These are phyloP conservation scores for Microdochium paspali DNA, from an alignment of 2,329 filamentous ascomycete genomes.

Conservation along the genomic window DNA sequence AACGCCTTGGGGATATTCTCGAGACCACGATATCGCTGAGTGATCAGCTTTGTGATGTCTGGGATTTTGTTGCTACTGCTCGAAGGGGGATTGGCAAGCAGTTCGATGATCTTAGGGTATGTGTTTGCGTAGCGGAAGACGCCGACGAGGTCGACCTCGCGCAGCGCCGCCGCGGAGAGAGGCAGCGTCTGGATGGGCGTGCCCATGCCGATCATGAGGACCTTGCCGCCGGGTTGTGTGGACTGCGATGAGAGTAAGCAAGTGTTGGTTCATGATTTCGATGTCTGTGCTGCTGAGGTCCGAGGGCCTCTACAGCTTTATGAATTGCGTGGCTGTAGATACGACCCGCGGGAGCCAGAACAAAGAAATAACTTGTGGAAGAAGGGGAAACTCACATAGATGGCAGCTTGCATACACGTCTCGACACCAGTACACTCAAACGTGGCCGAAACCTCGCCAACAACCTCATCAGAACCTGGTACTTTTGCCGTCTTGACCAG, in stretches of 20 bases:
- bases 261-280: neutral
- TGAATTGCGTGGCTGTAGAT: neutral
- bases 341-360: neutral
- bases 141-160: slow-evolving; percentile 70
- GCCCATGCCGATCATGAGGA: slow-evolving; percentile 74
- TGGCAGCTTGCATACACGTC: slow-evolving; percentile 63
- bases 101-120: slow-evolving; percentile 47
- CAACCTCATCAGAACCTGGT: slow-evolving; percentile 27
- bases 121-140: slow-evolving; percentile 73
- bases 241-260: slow-evolving; percentile 22
- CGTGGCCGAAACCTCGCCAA: slow-evolving; percentile 56
- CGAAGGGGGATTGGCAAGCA: slow-evolving; percentile 35
- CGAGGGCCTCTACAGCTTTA: too few species aligned
- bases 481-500: slow-evolving; percentile 25
- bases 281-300: too few species aligned
- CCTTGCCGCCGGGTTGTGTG: slow-evolving; percentile 58
- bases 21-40: slow-evolving; percentile 59
- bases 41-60: slow-evolving; percentile 58
- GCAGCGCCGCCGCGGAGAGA: slow-evolving; percentile 60
- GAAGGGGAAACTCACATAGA: slow-evolving; percentile 44
- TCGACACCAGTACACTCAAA: slow-evolving; percentile 77
- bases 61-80: slow-evolving; percentile 31
- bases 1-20: slow-evolving; percentile 58
- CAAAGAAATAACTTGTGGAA: too few species aligned
- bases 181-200: slow-evolving; percentile 67